A percentile compares a stretch with the other conserved stretches of the same genome.
Evolutionary conservation across 805 yeast genomes (phyloP).

Genomic region (Lachancea thermotolerans): DNA sequence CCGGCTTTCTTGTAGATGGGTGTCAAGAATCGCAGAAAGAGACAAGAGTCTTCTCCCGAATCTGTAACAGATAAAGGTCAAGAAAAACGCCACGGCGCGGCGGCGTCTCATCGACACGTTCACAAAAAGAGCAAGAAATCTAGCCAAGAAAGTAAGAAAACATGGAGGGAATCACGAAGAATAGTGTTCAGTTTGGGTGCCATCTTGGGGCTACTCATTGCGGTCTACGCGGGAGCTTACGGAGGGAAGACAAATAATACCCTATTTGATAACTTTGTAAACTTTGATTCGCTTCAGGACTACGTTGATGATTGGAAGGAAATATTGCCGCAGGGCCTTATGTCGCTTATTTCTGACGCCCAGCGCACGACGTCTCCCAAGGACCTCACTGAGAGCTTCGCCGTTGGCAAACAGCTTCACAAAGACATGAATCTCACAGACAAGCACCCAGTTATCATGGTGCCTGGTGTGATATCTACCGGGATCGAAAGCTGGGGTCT

Average conservation of each 20-base stretch:
- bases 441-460: constrained; percentile 78
- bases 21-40: no score
- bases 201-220: constrained; percentile 56
- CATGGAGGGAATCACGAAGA: constrained; percentile 45
- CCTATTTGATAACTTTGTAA: constrained; percentile 40
- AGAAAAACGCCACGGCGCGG: no score
- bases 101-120: no score
- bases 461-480: constrained; percentile 94
- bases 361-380: constrained; percentile 21
- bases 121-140: no score
- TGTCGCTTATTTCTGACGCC: constrained; percentile 53
- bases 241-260: constrained; percentile 22
- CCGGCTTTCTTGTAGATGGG: no score
- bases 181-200: constrained; percentile 66
- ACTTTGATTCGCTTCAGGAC: constrained; percentile 52
- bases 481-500: constrained; percentile 94
- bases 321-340: constrained; percentile 58
- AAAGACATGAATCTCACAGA: constrained; percentile 44
- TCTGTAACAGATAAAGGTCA: constrained; percentile 6
- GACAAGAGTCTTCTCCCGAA: no score
- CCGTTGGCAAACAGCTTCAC: constrained; percentile 68
- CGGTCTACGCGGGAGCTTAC: constrained; percentile 52
- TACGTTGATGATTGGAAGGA: constrained; percentile 69
- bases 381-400: constrained; percentile 74
- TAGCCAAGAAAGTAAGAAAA: constrained; percentile 7